Percentiles rank a stretch among this genome's conserved stretches.
These are phyloP conservation scores for Craterostigma plantagineum DNA, from an alignment of 257 asterid species.

Conservation along the genomic window DNA sequence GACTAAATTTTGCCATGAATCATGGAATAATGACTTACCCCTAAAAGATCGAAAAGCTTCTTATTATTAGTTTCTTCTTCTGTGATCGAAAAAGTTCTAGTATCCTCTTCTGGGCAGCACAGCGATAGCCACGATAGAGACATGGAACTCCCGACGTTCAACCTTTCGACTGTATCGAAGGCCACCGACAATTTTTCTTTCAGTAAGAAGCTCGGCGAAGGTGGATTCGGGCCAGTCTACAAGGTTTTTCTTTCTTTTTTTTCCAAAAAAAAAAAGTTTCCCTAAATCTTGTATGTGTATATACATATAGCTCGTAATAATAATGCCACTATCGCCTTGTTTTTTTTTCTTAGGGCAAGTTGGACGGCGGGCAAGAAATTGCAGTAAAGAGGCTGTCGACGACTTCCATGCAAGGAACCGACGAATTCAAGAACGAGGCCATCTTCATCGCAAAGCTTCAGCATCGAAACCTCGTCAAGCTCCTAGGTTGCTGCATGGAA, in stretches of 20 bases:
- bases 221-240: conserved; percentile 76
- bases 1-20: too few species aligned
- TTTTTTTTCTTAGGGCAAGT: conserved; percentile 23
- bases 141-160: conserved; percentile 51
- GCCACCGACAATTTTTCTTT: conserved; percentile 51
- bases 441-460: conserved; percentile 56
- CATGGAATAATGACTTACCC: too few species aligned
- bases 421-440: conserved; percentile 63
- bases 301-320: too few species aligned
- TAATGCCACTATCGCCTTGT: neutral
- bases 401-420: conserved; percentile 50
- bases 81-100: conserved; percentile 17
- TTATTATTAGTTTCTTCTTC: too few species aligned
- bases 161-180: conserved; percentile 21
- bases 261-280: neutral
- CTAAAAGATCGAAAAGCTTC: too few species aligned
- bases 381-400: conserved; percentile 62
- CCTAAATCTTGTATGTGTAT: neutral
- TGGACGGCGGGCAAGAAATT: conserved; percentile 26
- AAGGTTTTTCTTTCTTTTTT: conserved; percentile 20
- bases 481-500: conserved; percentile 55
- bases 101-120: conserved; percentile 17
- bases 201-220: conserved; percentile 56
- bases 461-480: conserved; percentile 53
- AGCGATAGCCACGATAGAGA: conserved; percentile 20